Base-by-base conservation (phyloP, 495 filamentous ascomycete species). In the Hapsidospora chrysogenum region DNA sequence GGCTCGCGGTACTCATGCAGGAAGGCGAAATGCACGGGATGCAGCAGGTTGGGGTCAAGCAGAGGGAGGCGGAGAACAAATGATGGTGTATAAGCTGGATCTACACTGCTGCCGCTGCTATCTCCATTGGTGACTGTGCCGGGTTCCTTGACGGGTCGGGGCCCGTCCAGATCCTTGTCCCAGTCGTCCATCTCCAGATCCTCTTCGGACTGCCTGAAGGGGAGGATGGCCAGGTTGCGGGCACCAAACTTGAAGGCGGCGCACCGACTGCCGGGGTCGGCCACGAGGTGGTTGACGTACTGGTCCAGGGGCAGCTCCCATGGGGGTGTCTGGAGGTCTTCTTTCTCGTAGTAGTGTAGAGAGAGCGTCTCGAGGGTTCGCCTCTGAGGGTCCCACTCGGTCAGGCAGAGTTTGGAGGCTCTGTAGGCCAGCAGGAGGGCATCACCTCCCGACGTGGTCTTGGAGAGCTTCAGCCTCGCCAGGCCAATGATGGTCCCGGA, bases 311-410 rank as follows among this genome's bases (percentile, higher is more conserved):
- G 73, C 16, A 74, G 70, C 21, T 70, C 68, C 79, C 76, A 96
- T 14, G 76, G 85, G 45, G 66, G 78, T 20, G 71, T 67, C 38
- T 70, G 69, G 40, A 85, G 61, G 46, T 94, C 85, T 48, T 95
- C 86, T 50, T 85, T 73, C 52, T 99, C 89, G 51, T 96, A 99
- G 60, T 86, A 94, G 60, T 99, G 89, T 44, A 99, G 85, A 18
- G 85, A 94, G 38, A 86, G 72, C 10, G 89, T 99, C 18, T 72
- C 72, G 35, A 96, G 71, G 17, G 68, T 66, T 49, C 82, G 62
- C 26, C 69, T 69, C 45, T 79, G 76, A 14, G 81, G 74, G 52
- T 99, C 82, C 89, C 89, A 99, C 61, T 93, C 84, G 35, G 95
- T 72, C 60, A 96, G 60, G 52, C 79, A 85, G 39, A 95, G 64